Conservation (phyloP, 768 basidiomycete species). For the Glaciozyma martinii region DNA sequence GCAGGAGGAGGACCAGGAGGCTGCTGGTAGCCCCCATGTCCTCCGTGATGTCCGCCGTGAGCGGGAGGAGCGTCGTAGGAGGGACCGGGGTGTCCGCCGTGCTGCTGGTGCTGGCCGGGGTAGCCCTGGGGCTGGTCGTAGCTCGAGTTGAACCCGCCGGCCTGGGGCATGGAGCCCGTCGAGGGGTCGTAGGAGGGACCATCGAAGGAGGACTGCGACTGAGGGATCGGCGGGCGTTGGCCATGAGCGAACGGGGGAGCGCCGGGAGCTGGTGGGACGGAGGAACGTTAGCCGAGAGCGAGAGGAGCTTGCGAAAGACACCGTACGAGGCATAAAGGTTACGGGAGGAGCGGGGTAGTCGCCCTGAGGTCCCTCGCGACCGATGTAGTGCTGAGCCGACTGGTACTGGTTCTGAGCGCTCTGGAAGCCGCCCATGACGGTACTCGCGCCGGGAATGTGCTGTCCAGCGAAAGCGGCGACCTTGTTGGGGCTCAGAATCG, state of each 20-base stretch:
- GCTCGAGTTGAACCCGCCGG: not conserved
- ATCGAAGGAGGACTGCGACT: not conserved
- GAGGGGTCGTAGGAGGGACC: not conserved
- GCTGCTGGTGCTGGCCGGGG: not conserved
- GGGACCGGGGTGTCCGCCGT: not conserved
- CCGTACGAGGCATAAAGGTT: not conserved
- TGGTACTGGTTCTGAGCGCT: slow-evolving; percentile 4
- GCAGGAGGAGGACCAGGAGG: not conserved
- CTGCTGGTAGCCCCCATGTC: not conserved
- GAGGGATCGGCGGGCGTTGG: not conserved
- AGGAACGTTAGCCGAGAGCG: not conserved
- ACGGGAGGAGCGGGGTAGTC: not conserved
- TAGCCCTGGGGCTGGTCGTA: not conserved
- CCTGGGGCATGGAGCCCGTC: not conserved
- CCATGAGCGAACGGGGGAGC: not conserved
- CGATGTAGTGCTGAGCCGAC: not conserved
- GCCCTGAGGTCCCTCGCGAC: not conserved
- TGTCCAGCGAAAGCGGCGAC: slow-evolving; percentile 25
- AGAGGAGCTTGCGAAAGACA: not conserved
- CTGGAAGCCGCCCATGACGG: slow-evolving; percentile 18
- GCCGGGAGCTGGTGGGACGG: not conserved
- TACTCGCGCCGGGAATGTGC: slow-evolving; percentile 23
- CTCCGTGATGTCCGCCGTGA: not conserved
- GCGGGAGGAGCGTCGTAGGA: not conserved
- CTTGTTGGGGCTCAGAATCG: slow-evolving; percentile 19